These are phyloP conservation scores for Rubroshorea leprosula DNA, from an alignment of 345 rosid genomes.

Conservation along the genomic window DNA sequence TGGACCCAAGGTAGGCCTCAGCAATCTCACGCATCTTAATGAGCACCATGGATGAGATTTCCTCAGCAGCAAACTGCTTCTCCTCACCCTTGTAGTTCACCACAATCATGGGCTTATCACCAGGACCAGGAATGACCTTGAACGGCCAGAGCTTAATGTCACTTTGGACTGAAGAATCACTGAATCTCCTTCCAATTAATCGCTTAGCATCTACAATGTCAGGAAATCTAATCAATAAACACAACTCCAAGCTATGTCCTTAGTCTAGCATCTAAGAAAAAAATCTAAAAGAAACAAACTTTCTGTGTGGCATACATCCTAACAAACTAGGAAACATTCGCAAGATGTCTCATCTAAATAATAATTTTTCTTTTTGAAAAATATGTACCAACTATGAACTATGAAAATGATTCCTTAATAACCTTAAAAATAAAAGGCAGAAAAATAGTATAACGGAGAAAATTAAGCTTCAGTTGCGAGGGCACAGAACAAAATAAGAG, in stretches of 20 bases:
- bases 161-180: slow-evolving; percentile 53
- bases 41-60: slow-evolving; percentile 69
- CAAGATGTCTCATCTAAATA: no score
- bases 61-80: slow-evolving; percentile 62
- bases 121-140: slow-evolving; percentile 52
- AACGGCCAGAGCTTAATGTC: slow-evolving; percentile 62
- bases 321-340: no score
- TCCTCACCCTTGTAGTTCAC: slow-evolving; percentile 59
- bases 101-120: slow-evolving; percentile 56
- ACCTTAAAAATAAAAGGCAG: no score
- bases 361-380: no score
- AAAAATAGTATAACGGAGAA: no score
- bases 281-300: no score
- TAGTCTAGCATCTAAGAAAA: no score
- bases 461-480: not conserved
- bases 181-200: slow-evolving; percentile 63
- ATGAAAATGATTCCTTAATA: no score
- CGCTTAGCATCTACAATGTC: slow-evolving; percentile 50
- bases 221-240: not conserved
- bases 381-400: no score
- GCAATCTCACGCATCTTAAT: slow-evolving; percentile 78
- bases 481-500: not conserved
- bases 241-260: not conserved
- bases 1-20: slow-evolving; percentile 54
- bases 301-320: no score